Conservation (phyloP, 495 filamentous ascomycete genomes). For the Jackrogersella minutella region DNA sequence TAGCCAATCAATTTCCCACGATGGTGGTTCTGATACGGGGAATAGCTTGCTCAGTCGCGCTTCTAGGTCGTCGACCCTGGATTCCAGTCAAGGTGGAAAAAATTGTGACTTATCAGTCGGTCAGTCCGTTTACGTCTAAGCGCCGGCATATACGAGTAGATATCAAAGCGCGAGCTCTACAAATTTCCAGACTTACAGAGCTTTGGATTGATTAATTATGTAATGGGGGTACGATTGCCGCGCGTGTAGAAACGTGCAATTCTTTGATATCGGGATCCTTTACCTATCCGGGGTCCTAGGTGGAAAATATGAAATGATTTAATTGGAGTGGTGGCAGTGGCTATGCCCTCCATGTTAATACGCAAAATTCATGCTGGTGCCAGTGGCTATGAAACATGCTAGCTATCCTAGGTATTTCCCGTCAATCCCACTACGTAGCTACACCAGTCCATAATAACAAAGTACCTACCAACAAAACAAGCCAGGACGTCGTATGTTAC, state of each 20-base stretch:
- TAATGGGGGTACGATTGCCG: neutral
- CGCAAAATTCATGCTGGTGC: neutral
- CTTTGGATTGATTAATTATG: neutral
- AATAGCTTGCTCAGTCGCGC: neutral
- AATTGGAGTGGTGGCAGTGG: slow-evolving; percentile 15
- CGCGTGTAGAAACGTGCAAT: neutral
- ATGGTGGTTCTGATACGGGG: slow-evolving; percentile 5
- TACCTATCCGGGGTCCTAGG: no score
- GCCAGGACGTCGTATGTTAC: neutral
- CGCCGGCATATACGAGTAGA: slow-evolving; percentile 5
- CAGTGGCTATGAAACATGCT: neutral
- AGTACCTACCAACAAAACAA: slow-evolving; percentile 1
- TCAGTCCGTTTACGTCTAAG: slow-evolving; percentile 4
- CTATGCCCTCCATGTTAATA: slow-evolving; percentile 10
- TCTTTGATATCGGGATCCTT: no score
- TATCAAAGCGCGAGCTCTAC: slow-evolving; percentile 7
- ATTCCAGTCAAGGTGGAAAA: slow-evolving; percentile 22
- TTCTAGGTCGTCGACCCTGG: neutral
- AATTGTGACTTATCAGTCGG: slow-evolving; percentile 20
- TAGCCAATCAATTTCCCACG: slow-evolving; percentile 27
- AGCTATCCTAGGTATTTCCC: slow-evolving; percentile 1
- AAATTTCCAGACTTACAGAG: neutral
- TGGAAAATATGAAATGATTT: no score
- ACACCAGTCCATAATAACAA: neutral
- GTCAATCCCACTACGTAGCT: slow-evolving; percentile 3